phyloP scores from a whole-genome alignment of 305 asterid genomes.

The Fraxinus angustifolia region DNA sequence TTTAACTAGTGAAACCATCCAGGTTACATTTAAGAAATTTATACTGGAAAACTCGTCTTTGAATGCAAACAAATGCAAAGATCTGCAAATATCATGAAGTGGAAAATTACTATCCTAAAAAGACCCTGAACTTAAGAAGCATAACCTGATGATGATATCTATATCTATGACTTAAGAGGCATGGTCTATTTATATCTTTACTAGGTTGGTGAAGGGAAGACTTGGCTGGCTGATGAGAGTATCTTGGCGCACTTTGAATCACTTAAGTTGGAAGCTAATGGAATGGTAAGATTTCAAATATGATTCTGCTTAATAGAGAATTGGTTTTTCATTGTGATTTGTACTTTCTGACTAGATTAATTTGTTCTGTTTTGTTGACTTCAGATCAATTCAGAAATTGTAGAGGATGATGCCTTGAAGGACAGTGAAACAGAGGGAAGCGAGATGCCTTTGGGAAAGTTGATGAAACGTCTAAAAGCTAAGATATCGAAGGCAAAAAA shows the following conservation, averaged over 20 bases:
- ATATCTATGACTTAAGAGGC: not conserved
- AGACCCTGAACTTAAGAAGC: not conserved
- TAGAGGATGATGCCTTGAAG: conserved; percentile 73
- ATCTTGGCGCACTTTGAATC: conserved; percentile 72
- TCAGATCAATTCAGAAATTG: conserved; percentile 58
- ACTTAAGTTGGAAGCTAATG: conserved; percentile 74
- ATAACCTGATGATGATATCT: conserved; percentile 19
- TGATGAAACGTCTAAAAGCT: conserved; percentile 84
- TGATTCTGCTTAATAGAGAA: conserved; percentile 8
- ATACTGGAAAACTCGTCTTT: not conserved
- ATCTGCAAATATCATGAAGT: not conserved
- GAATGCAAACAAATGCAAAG: too few species aligned
- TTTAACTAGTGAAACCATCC: conserved; percentile 16
- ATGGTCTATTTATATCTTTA: not conserved
- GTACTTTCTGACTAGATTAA: conserved; percentile 19
- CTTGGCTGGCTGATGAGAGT: conserved; percentile 90
- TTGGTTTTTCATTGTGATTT: conserved; percentile 8
- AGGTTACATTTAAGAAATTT: conserved; percentile 9
- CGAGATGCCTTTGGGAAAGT: conserved; percentile 91
- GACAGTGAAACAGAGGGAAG: conserved; percentile 91
- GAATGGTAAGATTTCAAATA: conserved; percentile 50
- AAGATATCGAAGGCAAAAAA: conserved; percentile 74
- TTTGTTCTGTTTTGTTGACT: conserved; percentile 24
- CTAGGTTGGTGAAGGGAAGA: conserved; percentile 65
- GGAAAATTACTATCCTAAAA: not conserved